Evolutionary conservation across 192 early-diverging fungal species (phyloP).

Genomic region (Funneliformis geosporum): DNA sequence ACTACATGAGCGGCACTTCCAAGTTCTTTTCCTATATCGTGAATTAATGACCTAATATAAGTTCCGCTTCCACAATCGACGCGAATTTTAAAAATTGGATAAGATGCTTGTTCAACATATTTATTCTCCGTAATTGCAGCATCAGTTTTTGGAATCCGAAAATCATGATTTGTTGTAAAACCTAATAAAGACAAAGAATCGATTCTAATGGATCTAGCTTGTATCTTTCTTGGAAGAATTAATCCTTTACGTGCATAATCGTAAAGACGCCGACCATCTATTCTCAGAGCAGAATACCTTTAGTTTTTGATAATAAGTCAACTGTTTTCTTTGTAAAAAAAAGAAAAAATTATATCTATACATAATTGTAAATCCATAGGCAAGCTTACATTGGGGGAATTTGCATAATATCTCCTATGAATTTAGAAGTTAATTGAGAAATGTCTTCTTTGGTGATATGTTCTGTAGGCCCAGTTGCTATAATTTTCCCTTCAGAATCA

Average conservation of each 20-base stretch:
- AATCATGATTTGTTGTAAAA: conserved; percentile 30
- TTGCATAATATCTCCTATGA: conserved; percentile 63
- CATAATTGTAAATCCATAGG: not conserved
- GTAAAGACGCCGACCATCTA: conserved; percentile 71
- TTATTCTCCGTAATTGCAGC: not conserved
- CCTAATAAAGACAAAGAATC: conserved; percentile 41
- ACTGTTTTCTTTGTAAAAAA: not conserved
- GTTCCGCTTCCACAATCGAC: conserved; percentile 69
- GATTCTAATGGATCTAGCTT: conserved; percentile 45
- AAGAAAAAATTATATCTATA: not conserved
- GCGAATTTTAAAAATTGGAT: conserved; percentile 54
- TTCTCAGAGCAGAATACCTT: conserved; percentile 68
- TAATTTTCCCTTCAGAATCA: conserved; percentile 57
- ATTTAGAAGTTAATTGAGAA: conserved; percentile 43
- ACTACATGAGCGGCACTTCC: conserved; percentile 64
- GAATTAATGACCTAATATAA: conserved; percentile 72
- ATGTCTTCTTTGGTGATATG: conserved; percentile 47
- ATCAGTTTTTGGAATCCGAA: not conserved
- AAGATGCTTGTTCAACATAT: not conserved
- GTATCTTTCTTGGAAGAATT: conserved; percentile 44
- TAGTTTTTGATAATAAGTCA: not conserved
- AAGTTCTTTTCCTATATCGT: conserved; percentile 60
- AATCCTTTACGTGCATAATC: conserved; percentile 66
- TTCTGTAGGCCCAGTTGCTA: conserved; percentile 35
- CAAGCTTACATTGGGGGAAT: conserved; percentile 61